A percentile compares a stretch with the other conserved stretches of the same genome.
These are phyloP conservation scores for Chiua virens DNA, from an alignment of 768 basidiomycete species.

Conservation along the genomic window DNA sequence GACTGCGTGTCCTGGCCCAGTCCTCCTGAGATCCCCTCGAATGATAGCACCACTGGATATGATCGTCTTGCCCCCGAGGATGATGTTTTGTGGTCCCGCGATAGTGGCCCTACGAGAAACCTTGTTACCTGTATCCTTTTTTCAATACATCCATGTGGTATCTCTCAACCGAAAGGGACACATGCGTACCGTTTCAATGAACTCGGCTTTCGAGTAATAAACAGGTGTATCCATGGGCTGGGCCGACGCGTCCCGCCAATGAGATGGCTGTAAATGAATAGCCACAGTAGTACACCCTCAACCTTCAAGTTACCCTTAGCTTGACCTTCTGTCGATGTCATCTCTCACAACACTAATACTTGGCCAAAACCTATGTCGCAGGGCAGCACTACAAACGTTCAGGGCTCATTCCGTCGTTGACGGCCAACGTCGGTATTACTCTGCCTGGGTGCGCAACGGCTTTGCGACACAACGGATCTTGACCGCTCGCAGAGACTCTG, in stretches of 20 bases:
- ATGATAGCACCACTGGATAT: conserved; percentile 89
- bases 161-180: neutral
- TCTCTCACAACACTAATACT: conserved; percentile 6
- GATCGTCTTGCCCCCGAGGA: conserved; percentile 95
- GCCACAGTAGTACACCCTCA: too few species aligned
- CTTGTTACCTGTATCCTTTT: conserved; percentile 92
- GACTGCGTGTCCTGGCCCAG: conserved; percentile 89
- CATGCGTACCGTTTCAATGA: conserved; percentile 79
- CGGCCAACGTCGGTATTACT: conserved; percentile 5
- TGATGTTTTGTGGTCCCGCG: conserved; percentile 93
- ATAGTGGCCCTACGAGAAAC: conserved; percentile 91
- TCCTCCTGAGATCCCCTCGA: conserved; percentile 87
- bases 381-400: conserved; percentile 8
- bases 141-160: conserved; percentile 10
- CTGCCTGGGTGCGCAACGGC: neutral
- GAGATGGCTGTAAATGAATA: too few species aligned
- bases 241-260: conserved; percentile 13
- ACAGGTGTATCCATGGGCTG: conserved; percentile 68
- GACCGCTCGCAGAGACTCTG: too few species aligned
- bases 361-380: conserved; percentile 15
- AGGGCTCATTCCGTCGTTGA: neutral
- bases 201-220: conserved; percentile 79
- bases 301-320: too few species aligned
- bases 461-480: neutral
- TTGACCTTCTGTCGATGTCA: neutral